Conservation (phyloP, 1,284 basidiomycete species). For the Vanrija humicola region DNA sequence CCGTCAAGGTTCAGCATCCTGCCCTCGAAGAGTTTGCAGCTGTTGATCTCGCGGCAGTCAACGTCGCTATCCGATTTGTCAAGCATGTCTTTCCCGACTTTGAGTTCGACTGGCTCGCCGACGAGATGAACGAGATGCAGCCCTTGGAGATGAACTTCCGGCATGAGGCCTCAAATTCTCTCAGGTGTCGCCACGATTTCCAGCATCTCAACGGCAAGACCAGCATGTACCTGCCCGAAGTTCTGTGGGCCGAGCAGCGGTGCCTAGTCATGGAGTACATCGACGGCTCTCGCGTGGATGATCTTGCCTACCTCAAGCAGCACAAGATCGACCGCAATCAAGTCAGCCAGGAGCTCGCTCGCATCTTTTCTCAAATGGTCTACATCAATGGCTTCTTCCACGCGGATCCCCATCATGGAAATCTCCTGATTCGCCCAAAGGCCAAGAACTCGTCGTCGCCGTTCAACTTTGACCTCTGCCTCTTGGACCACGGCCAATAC, state of each 20-base stretch:
- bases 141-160: slow-evolving; percentile 80
- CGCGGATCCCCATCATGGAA: slow-evolving; percentile 59
- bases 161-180: slow-evolving; percentile 84
- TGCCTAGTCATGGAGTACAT: slow-evolving; percentile 91
- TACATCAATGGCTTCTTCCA: slow-evolving; percentile 74
- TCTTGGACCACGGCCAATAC: slow-evolving; percentile 82
- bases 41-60: slow-evolving; percentile 61
- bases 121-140: slow-evolving; percentile 87
- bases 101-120: slow-evolving; percentile 90
- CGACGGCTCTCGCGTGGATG: slow-evolving; percentile 83
- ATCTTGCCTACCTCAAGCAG: slow-evolving; percentile 75
- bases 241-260: slow-evolving; percentile 75
- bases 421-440: slow-evolving; percentile 81
- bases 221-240: slow-evolving; percentile 85
- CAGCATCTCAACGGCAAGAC: slow-evolving; percentile 58
- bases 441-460: slow-evolving; percentile 64
- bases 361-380: slow-evolving; percentile 87
- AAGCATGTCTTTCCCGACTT: slow-evolving; percentile 67
- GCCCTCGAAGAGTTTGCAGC: slow-evolving; percentile 88
- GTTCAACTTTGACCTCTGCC: slow-evolving; percentile 89
- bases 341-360: slow-evolving; percentile 76
- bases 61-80: slow-evolving; percentile 65
- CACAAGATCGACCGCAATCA: slow-evolving; percentile 89
- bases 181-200: slow-evolving; percentile 70
- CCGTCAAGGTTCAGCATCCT: slow-evolving; percentile 96